Conservation (phyloP, 2,329 filamentous ascomycete species). For the Alternaria incomplexa region DNA sequence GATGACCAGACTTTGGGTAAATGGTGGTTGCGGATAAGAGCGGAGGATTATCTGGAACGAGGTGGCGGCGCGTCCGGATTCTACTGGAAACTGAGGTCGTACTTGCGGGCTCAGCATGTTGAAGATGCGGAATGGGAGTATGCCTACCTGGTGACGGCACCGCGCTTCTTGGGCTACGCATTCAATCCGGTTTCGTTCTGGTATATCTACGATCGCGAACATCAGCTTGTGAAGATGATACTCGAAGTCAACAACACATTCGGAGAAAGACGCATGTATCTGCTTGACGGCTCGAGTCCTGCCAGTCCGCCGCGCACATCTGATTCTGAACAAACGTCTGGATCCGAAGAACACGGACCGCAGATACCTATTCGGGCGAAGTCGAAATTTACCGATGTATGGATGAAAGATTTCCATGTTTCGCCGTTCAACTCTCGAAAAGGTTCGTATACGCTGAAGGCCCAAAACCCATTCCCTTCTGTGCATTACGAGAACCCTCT, state of each 20-base stretch:
- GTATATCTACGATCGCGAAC: conserved; percentile 71
- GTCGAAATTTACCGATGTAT: conserved; percentile 57
- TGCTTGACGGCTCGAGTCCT: conserved; percentile 54
- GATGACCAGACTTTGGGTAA: conserved; percentile 37
- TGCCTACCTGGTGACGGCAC: conserved; percentile 74
- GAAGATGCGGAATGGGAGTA: conserved; percentile 66
- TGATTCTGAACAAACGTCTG: conserved; percentile 10
- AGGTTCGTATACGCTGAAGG: conserved; percentile 56
- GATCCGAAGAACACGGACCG: conserved; percentile 3
- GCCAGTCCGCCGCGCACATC: conserved; percentile 35
- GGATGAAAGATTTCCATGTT: conserved; percentile 77
- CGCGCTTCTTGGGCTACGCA: conserved; percentile 70
- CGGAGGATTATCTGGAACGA: conserved; percentile 66
- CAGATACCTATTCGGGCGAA: conserved; percentile 9
- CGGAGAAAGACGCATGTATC: conserved; percentile 72
- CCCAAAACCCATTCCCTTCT: conserved; percentile 52
- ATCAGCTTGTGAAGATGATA: conserved; percentile 67
- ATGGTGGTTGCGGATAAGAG: conserved; percentile 66
- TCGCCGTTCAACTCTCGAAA: conserved; percentile 72
- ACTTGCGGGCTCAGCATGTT: conserved; percentile 65
- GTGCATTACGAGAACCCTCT: conserved; percentile 36
- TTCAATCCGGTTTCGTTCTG: conserved; percentile 82
- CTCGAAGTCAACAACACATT: conserved; percentile 81
- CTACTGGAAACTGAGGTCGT: conserved; percentile 66
- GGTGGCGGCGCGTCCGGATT: conserved; percentile 61